These are phyloP conservation scores for Pascua guehoae DNA, from an alignment of 1,284 basidiomycete genomes.

Conservation along the genomic window DNA sequence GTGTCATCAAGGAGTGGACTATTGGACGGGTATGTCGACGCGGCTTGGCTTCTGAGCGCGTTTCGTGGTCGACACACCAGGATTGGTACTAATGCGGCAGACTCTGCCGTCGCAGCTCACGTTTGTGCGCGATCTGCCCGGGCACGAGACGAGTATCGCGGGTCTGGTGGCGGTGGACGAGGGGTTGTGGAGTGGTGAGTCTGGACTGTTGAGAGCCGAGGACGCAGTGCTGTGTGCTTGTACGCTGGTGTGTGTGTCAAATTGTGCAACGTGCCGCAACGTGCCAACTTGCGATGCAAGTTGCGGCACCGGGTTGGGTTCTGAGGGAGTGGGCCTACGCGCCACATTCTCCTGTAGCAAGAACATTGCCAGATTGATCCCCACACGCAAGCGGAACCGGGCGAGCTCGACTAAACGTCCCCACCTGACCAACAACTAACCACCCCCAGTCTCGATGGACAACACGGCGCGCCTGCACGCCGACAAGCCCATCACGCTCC, in stretches of 20 bases:
- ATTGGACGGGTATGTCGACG: constrained; percentile 20
- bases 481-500: constrained; percentile 49
- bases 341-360: not conserved
- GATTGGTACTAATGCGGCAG: not conserved
- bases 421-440: not conserved
- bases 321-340: too few species aligned
- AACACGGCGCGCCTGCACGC: constrained; percentile 66
- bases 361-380: not conserved
- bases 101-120: constrained; percentile 5
- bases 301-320: too few species aligned
- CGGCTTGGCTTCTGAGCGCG: not conserved
- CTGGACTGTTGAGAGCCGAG: too few species aligned
- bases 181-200: constrained; percentile 77
- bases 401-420: not conserved
- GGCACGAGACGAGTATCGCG: constrained; percentile 54
- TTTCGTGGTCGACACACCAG: not conserved
- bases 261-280: too few species aligned
- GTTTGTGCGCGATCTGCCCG: constrained; percentile 27
- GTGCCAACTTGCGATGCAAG: too few species aligned
- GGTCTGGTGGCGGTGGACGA: constrained; percentile 63
- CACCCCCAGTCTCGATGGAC: constrained; percentile 70
- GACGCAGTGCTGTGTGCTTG: too few species aligned
- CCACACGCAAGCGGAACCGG: not conserved
- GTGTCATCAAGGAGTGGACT: constrained; percentile 60
- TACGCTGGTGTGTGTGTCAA: too few species aligned